A percentile compares a stretch with the other conserved stretches of the same genome.
These are phyloP conservation scores for Platanthera zijinensis DNA, from an alignment of 106 monocot genomes.

Conservation along the genomic window DNA sequence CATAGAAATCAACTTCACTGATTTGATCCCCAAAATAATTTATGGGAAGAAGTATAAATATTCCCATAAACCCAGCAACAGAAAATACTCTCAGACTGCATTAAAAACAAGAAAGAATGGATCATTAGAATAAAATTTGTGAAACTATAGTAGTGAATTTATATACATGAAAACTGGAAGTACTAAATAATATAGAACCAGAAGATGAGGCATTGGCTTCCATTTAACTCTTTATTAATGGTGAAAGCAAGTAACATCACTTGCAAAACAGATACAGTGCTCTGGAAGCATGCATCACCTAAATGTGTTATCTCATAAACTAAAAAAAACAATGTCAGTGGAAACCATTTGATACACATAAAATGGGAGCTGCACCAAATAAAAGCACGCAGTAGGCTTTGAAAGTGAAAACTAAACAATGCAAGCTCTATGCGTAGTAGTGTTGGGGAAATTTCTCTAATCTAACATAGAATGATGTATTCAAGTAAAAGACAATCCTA, in stretches of 20 bases:
- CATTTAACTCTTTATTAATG: not conserved
- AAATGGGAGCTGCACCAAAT: not conserved
- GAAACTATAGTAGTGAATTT: not conserved
- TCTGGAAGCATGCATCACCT: not conserved
- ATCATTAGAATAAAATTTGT: not conserved
- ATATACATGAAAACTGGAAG: not conserved
- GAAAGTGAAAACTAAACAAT: no score
- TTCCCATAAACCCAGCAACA: conserved; percentile 61
- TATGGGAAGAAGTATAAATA: conserved; percentile 75
- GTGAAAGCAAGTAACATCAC: not conserved
- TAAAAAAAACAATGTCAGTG: not conserved
- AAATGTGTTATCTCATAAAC: not conserved
- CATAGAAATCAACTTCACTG: conserved; percentile 46
- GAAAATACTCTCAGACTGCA: conserved; percentile 87
- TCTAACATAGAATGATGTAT: no score
- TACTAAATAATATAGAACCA: not conserved
- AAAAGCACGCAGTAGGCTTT: not conserved
- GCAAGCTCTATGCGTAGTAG: no score
- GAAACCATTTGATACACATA: not conserved
- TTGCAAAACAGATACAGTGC: not conserved
- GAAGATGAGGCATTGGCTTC: not conserved
- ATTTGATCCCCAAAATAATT: conserved; percentile 78
- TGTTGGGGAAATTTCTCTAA: no score
- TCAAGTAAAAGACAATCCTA: no score
- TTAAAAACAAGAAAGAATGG: not conserved